Evolutionary conservation across 257 asterid genomes (phyloP).

Genomic region (Jasminum sambac): DNA sequence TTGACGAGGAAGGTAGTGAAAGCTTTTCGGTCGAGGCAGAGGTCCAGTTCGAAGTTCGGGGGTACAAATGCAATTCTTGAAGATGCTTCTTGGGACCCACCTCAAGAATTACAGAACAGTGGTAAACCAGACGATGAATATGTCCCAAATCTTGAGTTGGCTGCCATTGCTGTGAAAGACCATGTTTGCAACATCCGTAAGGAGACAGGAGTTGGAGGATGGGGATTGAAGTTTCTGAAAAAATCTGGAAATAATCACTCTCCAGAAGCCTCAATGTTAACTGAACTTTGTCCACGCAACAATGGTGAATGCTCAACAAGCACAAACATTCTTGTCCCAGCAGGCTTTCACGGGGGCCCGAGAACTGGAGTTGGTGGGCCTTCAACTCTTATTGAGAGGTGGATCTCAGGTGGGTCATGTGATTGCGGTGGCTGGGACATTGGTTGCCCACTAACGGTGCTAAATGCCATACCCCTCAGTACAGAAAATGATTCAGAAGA

Average conservation of each 20-base stretch:
- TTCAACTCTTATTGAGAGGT: slow-evolving; percentile 68
- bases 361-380: slow-evolving; percentile 66
- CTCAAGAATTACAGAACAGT: slow-evolving; percentile 32
- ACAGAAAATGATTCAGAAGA: slow-evolving; percentile 41
- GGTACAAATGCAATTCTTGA: slow-evolving; percentile 46
- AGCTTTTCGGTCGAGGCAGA: slow-evolving; percentile 49
- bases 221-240: slow-evolving; percentile 92
- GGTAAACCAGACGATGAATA: slow-evolving; percentile 20
- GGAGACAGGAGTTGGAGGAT: slow-evolving; percentile 63
- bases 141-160: slow-evolving; percentile 68
- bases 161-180: slow-evolving; percentile 67
- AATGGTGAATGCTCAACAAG: slow-evolving; percentile 65
- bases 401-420: slow-evolving; percentile 77
- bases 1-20: slow-evolving; percentile 53
- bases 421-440: slow-evolving; percentile 98
- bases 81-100: slow-evolving; percentile 45
- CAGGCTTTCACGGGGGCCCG: slow-evolving; percentile 88
- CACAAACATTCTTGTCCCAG: slow-evolving; percentile 61
- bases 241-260: slow-evolving; percentile 29
- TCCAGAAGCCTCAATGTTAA: slow-evolving; percentile 19
- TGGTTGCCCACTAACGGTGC: slow-evolving; percentile 78
- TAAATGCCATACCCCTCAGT: slow-evolving; percentile 35
- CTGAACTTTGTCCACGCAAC: slow-evolving; percentile 34
- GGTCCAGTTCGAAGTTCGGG: slow-evolving; percentile 39
- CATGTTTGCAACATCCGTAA: slow-evolving; percentile 34